phyloP scores from a whole-genome alignment of 177 flowering plant species.

The Vitis hybrid region DNA sequence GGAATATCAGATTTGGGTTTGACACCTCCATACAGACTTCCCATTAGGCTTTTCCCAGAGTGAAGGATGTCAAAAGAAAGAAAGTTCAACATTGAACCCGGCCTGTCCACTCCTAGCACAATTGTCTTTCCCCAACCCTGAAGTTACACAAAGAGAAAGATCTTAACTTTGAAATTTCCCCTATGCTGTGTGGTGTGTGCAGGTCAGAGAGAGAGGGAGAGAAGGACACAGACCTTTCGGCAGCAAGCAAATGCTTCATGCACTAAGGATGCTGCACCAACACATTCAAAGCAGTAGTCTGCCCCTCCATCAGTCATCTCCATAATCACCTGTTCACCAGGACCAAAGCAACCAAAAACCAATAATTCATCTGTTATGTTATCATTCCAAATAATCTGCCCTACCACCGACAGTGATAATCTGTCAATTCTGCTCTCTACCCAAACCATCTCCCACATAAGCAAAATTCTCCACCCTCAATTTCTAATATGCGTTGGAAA shows the following conservation, averaged over 20 bases:
- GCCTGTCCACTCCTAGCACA: constrained; percentile 56
- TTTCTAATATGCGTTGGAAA: too few relatives aligned
- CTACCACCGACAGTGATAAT: too few relatives aligned
- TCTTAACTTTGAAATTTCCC: background rate
- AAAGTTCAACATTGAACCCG: constrained; percentile 38
- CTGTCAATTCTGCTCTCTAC: too few relatives aligned
- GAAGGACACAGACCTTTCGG: constrained; percentile 44
- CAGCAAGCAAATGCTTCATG: constrained; percentile 67
- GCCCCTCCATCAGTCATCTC: constrained; percentile 86
- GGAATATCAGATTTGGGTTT: constrained; percentile 65
- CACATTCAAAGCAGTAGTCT: constrained; percentile 84
- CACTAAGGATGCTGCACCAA: constrained; percentile 61
- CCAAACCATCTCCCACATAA: too few relatives aligned
- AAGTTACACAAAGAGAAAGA: background rate
- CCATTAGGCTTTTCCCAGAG: constrained; percentile 42
- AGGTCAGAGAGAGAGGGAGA: background rate
- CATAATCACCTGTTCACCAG: constrained; percentile 35
- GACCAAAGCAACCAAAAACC: background rate
- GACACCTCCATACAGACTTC: constrained; percentile 63
- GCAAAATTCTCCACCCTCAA: too few relatives aligned
- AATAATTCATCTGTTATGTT: background rate
- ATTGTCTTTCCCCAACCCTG: constrained; percentile 88
- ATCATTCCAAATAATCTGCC: background rate
- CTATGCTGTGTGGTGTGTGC: background rate
- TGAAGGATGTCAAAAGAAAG: constrained; percentile 48